Conservation (phyloP, 1,139 yeast species). For the Hyphopichia buzzinii region DNA sequence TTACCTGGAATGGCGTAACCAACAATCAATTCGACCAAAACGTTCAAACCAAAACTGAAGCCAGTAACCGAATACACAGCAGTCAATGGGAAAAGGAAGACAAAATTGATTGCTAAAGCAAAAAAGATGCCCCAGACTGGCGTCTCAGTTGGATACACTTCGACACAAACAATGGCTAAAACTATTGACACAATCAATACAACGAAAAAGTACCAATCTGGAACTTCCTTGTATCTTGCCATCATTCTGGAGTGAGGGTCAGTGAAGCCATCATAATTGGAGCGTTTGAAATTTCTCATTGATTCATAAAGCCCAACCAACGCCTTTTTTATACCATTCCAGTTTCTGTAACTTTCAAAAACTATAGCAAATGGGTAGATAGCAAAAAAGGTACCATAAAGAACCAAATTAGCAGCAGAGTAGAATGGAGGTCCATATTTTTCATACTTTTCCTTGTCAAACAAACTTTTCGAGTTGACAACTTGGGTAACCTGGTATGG, state of each 20-base stretch:
- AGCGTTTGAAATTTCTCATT: conserved; percentile 7
- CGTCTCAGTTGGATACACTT: conserved; percentile 46
- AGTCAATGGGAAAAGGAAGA: conserved; percentile 52
- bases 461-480: conserved; percentile 33
- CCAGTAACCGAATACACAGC: conserved; percentile 51
- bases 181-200: conserved; percentile 49
- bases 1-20: conserved; percentile 62
- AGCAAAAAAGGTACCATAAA: conserved; percentile 58
- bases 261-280: conserved; percentile 6
- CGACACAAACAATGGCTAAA: conserved; percentile 48
- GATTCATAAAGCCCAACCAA: conserved; percentile 19
- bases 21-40: conserved; percentile 53
- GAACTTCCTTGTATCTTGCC: conserved; percentile 57
- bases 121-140: conserved; percentile 62
- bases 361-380: conserved; percentile 56
- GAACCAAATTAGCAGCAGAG: conserved; percentile 40
- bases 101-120: conserved; percentile 51
- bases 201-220: conserved; percentile 56
- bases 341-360: conserved; percentile 36
- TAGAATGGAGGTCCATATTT: conserved; percentile 48
- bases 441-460: conserved; percentile 41
- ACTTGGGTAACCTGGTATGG: conserved; percentile 40
- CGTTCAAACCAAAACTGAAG: conserved; percentile 49
- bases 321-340: conserved; percentile 24
- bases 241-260: conserved; percentile 61